Evolutionary conservation across 495 filamentous ascomycete genomes (phyloP), one percentile per base, ranked within the genome.

Genomic region (Aspergillus haitiensis): DNA sequence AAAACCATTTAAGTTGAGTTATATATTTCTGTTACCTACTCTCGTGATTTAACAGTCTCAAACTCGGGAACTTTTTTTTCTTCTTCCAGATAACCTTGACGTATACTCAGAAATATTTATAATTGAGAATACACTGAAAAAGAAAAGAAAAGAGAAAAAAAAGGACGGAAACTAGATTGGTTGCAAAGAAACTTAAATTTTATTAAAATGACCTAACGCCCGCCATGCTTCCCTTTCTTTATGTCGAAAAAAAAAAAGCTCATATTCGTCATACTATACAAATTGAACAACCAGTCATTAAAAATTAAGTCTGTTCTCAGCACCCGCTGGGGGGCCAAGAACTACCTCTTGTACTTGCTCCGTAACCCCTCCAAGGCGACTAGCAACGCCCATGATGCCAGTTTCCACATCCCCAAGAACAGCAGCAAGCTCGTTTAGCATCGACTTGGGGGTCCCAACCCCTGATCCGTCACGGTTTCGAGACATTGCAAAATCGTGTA

Each of bases 381-480:
- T 79, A 6, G 91, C 91, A 46, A 93, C 88, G 48, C 86, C 83
- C 51, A 92, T 70, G 57, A 95, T 90, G 33, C 89, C 85, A 58
- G 84, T 80, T 75, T 94, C 90, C 60, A 95, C 90, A 62, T 91
- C 89, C 55, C 82, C 78, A 55, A 95, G 75, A 49, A 89, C 88
- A 5, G 77, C 84, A 7, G 84, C 84, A 34, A 95, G 76, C 67
- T 87, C 82, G 52, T 76, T 76, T 51, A 85, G 67, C 55, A 79
- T 72, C 27, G 81, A 75, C 52, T 69, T 76, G 48, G 67, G 75
- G 70, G 76, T 64, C 70, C 78, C 57, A 61, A 67, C 48, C 61
- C 76, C 68, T 5, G 70, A 61, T 2, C 78, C 81, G 61, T 82
- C 79, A 10, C 76, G 76, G 57, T 76, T 82, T 61, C 77, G 78